Conservation (phyloP, 2,329 filamentous ascomycete species). For the Knoxdaviesia proteae region DNA sequence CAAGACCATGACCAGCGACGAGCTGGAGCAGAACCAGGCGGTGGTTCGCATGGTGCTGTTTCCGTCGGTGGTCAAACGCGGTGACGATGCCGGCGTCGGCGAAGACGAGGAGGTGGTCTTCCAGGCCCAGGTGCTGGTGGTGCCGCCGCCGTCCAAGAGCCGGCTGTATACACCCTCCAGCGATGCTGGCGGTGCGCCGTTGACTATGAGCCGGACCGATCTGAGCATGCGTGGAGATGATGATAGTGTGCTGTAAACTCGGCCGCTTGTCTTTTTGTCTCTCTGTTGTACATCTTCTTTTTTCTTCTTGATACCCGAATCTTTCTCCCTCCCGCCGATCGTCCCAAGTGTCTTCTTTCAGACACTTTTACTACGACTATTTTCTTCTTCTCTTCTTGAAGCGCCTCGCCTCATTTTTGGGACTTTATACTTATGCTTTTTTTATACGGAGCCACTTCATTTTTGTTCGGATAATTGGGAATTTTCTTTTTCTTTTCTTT, state of each 20-base stretch:
- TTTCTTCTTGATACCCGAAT: constrained; percentile 2
- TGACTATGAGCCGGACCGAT: too few species aligned
- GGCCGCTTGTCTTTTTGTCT: neutral
- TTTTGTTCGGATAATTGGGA: neutral
- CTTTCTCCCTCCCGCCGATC: neutral
- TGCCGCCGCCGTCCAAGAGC: constrained; percentile 18
- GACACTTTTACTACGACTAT: neutral
- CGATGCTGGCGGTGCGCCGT: constrained; percentile 26
- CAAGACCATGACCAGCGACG: constrained; percentile 39
- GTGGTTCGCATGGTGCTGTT: constrained; percentile 86
- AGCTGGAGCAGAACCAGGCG: constrained; percentile 54
- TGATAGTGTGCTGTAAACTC: too few species aligned
- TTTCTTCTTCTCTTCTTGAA: neutral
- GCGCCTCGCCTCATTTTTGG: neutral
- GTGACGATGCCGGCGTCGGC: constrained; percentile 66
- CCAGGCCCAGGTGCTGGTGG: constrained; percentile 80
- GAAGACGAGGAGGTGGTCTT: constrained; percentile 92
- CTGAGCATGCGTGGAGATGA: too few species aligned
- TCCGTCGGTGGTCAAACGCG: constrained; percentile 89
- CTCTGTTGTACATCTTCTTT: neutral
- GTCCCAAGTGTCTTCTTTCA: neutral
- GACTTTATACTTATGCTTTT: neutral
- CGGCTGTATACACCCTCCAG: constrained; percentile 25
- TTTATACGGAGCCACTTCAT: neutral
- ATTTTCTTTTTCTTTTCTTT: neutral